Percentiles rank a stretch among this genome's conserved stretches.
phyloP scores from a whole-genome alignment of 495 filamentous ascomycete species.

The Penicillium diatomitis region DNA sequence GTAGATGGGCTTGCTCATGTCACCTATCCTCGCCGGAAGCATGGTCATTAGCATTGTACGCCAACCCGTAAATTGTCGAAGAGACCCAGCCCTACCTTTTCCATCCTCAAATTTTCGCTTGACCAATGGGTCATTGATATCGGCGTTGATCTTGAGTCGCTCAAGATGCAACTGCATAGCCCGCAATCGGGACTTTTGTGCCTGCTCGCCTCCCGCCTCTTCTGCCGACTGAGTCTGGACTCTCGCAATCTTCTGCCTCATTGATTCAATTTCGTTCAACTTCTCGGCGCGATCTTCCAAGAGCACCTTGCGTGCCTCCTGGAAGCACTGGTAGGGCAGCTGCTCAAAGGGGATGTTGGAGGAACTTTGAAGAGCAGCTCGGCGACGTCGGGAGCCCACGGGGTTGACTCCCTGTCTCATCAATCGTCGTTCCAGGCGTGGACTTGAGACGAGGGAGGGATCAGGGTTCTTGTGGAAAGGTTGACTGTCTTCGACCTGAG shows the following conservation, averaged over 20 bases:
- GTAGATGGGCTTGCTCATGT: constrained; percentile 96
- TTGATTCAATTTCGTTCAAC: constrained; percentile 50
- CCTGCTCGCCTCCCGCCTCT: constrained; percentile 48
- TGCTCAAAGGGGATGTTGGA: constrained; percentile 78
- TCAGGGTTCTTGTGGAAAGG: constrained; percentile 35
- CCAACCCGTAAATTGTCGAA: too few species aligned
- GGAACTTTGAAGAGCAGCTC: constrained; percentile 61
- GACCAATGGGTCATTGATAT: constrained; percentile 91
- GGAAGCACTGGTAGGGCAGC: constrained; percentile 92
- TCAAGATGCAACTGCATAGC: constrained; percentile 69
- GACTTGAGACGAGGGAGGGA: constrained; percentile 42
- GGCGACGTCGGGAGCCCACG: constrained; percentile 74
- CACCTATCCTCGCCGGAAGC: constrained; percentile 45
- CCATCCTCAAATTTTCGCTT: constrained; percentile 96
- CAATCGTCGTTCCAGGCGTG: constrained; percentile 51
- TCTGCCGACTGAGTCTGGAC: constrained; percentile 50
- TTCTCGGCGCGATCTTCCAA: constrained; percentile 76
- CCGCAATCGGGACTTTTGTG: constrained; percentile 55
- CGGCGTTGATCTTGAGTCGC: constrained; percentile 75
- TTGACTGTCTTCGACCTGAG: constrained; percentile 28
- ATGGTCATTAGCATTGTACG: constrained; percentile 1
- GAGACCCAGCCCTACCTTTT: constrained; percentile 47
- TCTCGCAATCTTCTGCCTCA: constrained; percentile 48
- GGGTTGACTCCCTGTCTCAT: constrained; percentile 49
- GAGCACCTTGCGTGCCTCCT: constrained; percentile 82